A percentile compares a stretch with the other conserved stretches of the same genome.
phyloP scores from a whole-genome alignment of 208 protist genomes.

The Trypanosoma boissoni region DNA sequence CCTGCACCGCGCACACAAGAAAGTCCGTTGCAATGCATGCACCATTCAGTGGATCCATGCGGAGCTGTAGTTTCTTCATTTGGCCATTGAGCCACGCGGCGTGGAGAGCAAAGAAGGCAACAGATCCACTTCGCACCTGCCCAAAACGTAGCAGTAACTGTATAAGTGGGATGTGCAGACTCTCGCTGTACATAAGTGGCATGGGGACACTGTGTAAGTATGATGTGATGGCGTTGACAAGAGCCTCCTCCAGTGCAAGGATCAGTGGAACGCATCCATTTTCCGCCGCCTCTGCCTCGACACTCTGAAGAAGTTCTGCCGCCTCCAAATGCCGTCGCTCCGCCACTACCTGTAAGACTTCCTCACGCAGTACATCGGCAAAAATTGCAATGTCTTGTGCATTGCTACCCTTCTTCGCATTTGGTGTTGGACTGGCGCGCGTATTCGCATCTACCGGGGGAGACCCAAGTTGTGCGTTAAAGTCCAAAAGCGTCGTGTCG shows the following conservation, averaged over 20 bases:
- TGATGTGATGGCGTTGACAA: constrained; percentile 45
- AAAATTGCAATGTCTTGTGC: constrained; percentile 50
- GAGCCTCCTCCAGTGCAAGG: constrained; percentile 58
- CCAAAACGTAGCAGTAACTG: constrained; percentile 82
- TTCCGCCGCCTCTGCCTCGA: constrained; percentile 43
- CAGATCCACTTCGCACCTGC: constrained; percentile 41
- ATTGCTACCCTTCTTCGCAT: too few species aligned
- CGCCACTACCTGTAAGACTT: constrained; percentile 60
- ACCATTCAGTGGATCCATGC: constrained; percentile 51
- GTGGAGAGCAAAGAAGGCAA: constrained; percentile 61
- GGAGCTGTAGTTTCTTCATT: constrained; percentile 65
- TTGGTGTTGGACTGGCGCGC: too few species aligned
- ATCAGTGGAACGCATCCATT: constrained; percentile 62
- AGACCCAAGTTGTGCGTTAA: too few species aligned
- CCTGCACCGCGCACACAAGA: constrained; percentile 56
- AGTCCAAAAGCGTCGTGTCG: constrained; percentile 17
- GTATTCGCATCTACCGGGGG: too few species aligned
- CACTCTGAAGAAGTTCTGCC: constrained; percentile 60
- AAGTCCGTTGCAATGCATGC: constrained; percentile 73
- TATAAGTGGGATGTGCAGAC: constrained; percentile 71
- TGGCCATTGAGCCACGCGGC: constrained; percentile 64
- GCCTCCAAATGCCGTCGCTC: constrained; percentile 66
- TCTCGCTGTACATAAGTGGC: constrained; percentile 69
- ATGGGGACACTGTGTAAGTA: constrained; percentile 54
- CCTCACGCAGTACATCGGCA: constrained; percentile 62